Conservation (phyloP, 2,329 filamentous ascomycete genomes). For the Septoria petroselini region DNA sequence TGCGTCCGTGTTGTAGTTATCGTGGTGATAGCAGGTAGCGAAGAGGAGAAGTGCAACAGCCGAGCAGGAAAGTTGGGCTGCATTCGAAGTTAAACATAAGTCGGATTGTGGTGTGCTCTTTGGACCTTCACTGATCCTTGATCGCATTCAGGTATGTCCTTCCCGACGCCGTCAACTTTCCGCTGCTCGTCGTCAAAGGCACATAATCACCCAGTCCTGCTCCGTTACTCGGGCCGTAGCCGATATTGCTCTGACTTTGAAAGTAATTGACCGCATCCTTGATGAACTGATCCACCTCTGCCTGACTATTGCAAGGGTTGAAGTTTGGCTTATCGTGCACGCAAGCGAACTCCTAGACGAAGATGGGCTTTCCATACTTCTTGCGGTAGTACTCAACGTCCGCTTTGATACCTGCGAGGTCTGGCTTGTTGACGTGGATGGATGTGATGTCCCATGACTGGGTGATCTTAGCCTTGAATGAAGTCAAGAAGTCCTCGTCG, state of each 20-base stretch:
- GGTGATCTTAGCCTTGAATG: slow-evolving; percentile 24
- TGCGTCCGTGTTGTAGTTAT: no score
- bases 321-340: slow-evolving; percentile 26
- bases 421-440: slow-evolving; percentile 35
- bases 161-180: slow-evolving; percentile 20
- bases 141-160: slow-evolving; percentile 16
- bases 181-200: slow-evolving; percentile 23
- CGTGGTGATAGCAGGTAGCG: no score
- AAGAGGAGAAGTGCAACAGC: no score
- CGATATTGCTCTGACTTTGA: slow-evolving; percentile 27
- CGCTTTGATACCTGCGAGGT: slow-evolving; percentile 25
- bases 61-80: no score
- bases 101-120: no score
- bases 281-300: slow-evolving; percentile 28
- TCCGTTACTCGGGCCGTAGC: slow-evolving; percentile 32
- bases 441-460: slow-evolving; percentile 31
- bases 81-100: no score
- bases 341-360: slow-evolving; percentile 33
- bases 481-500: slow-evolving; percentile 31
- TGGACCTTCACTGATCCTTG: background rate
- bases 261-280: slow-evolving; percentile 29
- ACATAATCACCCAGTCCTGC: slow-evolving; percentile 26
- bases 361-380: slow-evolving; percentile 31
- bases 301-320: slow-evolving; percentile 29
- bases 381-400: slow-evolving; percentile 31